Conservation (phyloP, 2,329 filamentous ascomycete species). For the Exserohilum rostratum region DNA sequence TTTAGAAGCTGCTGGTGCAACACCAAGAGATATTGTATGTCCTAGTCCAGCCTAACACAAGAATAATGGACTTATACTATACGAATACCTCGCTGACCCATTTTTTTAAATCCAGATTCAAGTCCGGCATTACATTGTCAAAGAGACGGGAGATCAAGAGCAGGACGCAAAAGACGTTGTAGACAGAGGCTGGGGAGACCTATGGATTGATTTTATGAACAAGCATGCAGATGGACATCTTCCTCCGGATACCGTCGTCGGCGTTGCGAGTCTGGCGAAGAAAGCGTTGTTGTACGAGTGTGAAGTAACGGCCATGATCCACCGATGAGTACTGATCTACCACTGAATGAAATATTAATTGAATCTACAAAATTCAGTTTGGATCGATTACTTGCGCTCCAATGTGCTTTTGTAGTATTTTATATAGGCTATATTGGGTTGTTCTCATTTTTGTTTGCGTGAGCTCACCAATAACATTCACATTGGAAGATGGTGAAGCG, state of each 20-base stretch:
- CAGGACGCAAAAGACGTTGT: slow-evolving; percentile 32
- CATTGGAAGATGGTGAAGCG: too few species aligned
- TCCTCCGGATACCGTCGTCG: slow-evolving; percentile 47
- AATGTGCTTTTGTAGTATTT: too few species aligned
- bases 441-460: too few species aligned
- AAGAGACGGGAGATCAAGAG: slow-evolving; percentile 36
- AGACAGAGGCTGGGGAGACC: slow-evolving; percentile 39
- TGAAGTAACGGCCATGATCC: slow-evolving; percentile 42
- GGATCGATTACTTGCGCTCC: too few species aligned
- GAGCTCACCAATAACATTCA: too few species aligned
- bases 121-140: slow-evolving; percentile 47
- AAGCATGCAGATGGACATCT: slow-evolving; percentile 38
- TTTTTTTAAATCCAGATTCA: slow-evolving; percentile 19
- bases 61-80: neutral
- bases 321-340: neutral
- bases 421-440: too few species aligned
- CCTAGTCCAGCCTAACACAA: neutral
- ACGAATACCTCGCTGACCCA: neutral
- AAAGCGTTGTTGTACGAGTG: slow-evolving; percentile 42
- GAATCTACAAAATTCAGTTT: neutral
- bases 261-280: slow-evolving; percentile 42
- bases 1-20: slow-evolving; percentile 39
- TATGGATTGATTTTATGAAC: slow-evolving; percentile 48
- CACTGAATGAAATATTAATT: neutral
- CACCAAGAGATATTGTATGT: slow-evolving; percentile 40